These are phyloP conservation scores for Cucurbita ficifolia DNA, from an alignment of 306 rosid genomes.

Conservation along the genomic window DNA sequence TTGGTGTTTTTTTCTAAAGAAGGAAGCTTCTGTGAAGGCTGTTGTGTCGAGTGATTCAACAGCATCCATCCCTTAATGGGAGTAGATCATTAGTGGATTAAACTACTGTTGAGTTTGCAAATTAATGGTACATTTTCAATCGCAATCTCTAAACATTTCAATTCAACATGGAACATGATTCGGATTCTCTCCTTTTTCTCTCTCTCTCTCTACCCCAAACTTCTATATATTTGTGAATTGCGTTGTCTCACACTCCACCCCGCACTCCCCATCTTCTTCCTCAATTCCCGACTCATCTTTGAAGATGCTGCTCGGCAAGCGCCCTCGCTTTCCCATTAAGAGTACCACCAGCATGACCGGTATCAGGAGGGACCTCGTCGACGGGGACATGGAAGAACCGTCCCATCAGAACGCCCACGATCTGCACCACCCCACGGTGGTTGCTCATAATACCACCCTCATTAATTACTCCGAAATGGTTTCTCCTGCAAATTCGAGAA, in stretches of 20 bases:
- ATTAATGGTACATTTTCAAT: background rate
- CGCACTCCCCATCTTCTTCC: background rate
- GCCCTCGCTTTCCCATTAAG: background rate
- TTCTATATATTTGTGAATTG: background rate
- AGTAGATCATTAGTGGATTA: background rate
- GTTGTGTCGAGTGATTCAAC: background rate
- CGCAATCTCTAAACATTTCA: background rate
- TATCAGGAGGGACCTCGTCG: background rate
- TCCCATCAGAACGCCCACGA: background rate
- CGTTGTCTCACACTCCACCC: background rate
- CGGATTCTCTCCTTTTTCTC: background rate
- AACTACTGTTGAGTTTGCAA: background rate
- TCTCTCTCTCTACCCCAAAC: background rate
- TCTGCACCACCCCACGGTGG: background rate
- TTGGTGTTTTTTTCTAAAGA: background rate
- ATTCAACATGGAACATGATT: background rate
- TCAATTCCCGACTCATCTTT: background rate
- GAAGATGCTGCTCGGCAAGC: slow-evolving; percentile 5
- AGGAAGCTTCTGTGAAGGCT: background rate
- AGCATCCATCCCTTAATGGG: background rate
- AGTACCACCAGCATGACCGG: slow-evolving; percentile 11
- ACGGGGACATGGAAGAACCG: background rate
- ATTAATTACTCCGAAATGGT: background rate
- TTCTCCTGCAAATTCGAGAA: background rate
- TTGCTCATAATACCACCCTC: background rate